A percentile compares a stretch with the other conserved stretches of the same genome.
Conservation (phyloP, 441 rosid species). For the Erodium texanum region DNA sequence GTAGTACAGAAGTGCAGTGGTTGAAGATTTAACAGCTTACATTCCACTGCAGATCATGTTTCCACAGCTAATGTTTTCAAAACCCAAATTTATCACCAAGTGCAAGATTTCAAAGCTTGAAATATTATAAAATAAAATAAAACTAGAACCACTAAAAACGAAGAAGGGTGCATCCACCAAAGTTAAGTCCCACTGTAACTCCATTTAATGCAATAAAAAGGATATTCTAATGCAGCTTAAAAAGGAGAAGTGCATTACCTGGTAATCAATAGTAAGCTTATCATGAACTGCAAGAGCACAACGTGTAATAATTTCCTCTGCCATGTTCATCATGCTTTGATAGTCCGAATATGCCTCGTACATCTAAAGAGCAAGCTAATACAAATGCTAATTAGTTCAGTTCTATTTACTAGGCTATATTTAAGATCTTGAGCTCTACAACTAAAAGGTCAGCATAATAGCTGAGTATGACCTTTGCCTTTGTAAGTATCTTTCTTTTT, state of each 20-base stretch:
- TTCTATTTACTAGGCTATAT: too few species aligned
- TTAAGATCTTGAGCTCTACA: too few species aligned
- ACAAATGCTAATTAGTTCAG: constrained; percentile 17
- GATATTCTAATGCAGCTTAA: neutral
- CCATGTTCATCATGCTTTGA: constrained; percentile 84
- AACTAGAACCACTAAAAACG: neutral
- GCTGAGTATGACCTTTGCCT: too few species aligned
- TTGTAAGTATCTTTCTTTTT: too few species aligned
- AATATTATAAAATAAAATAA: neutral
- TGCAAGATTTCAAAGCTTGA: neutral
- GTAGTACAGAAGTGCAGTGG: neutral
- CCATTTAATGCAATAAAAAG: neutral
- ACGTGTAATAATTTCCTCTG: constrained; percentile 69
- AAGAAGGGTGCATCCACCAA: neutral
- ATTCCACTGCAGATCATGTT: neutral
- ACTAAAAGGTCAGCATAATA: too few species aligned
- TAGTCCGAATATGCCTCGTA: constrained; percentile 98
- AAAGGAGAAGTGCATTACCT: constrained; percentile 33
- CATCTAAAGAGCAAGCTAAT: constrained; percentile 51
- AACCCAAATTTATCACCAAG: neutral
- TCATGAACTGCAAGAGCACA: constrained; percentile 80
- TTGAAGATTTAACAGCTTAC: neutral
- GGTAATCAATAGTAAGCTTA: constrained; percentile 68
- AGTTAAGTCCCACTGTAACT: neutral
- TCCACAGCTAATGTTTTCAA: neutral